Evolutionary conservation across 345 rosid species (phyloP), one percentile per base, ranked within the genome.

Genomic region (Sonneratia caseolaris): DNA sequence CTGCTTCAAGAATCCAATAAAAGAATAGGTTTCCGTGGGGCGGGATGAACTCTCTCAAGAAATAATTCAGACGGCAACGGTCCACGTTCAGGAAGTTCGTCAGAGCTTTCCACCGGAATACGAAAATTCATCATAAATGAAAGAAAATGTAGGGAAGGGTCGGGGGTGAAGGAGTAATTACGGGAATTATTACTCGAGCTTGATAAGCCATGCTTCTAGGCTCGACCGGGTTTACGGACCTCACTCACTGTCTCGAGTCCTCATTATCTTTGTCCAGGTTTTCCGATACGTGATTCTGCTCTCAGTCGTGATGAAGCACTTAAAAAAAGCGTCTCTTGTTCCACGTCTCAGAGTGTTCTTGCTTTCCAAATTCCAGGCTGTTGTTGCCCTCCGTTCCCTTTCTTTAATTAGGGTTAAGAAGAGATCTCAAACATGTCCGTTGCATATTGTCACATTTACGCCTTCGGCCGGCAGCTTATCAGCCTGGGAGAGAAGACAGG

Each of bases 1-100:
- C 87, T 35, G 84, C 78, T 8, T 83, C 83, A 49, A 82, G 75
- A 64, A 84, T 82, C 84, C 82, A 80, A 32, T 80, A 80, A 71
- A 80, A 76, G 37, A 49, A 65, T 19, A 84, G 73, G 61, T 84
- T 84, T n/a, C 65, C 62, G 38, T 82, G 70, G 5, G 84, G 76
- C 37, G 74, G 72, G 1, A 59, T 53, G 56, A 84, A 78, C 19
- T 74, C 87, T 74, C 76, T 75, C 3, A 79, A 78, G 3, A 77
- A 68, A 4, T 67, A 66, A 18, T 64, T 38, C 22, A 79, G 76
- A 8, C 53, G 42, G 66, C 68, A 72, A 64, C 76, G 81, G 15
- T 76, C 73, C 68, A 42, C 22, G 18, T 69, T 55, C 48, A 62
- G n/a, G 56, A 72, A 79, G 24, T 53, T 43, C 24, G 78, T 37